Evolutionary conservation across 129 eudicot genomes (phyloP).

Genomic region (Solidago caesia): DNA sequence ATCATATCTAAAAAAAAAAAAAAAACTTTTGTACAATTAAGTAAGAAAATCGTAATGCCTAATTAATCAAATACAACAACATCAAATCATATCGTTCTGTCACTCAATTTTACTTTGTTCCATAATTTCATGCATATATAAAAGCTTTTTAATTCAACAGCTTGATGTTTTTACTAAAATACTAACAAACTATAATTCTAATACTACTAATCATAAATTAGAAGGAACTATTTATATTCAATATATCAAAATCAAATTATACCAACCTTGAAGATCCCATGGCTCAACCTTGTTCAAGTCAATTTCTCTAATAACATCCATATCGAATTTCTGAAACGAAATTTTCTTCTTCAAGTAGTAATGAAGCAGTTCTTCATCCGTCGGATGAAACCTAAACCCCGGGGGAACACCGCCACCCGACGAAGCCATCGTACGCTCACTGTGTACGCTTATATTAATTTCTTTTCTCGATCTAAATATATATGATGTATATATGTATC

Average conservation of each 20-base stretch:
- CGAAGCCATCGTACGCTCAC: slow-evolving; percentile 40
- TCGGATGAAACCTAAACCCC: slow-evolving; percentile 93
- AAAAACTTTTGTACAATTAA: too few species aligned
- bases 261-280: slow-evolving; percentile 93
- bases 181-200: too few species aligned
- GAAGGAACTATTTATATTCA: too few species aligned
- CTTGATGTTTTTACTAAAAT: too few species aligned
- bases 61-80: too few species aligned
- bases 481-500: not conserved
- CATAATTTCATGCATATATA: too few species aligned
- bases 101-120: too few species aligned
- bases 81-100: too few species aligned
- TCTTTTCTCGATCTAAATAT: not conserved
- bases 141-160: too few species aligned
- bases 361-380: slow-evolving; percentile 91
- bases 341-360: slow-evolving; percentile 92
- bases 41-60: too few species aligned
- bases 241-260: not conserved
- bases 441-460: not conserved
- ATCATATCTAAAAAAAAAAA: too few species aligned
- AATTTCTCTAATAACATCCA: slow-evolving; percentile 88
- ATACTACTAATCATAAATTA: too few species aligned
- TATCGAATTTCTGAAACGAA: slow-evolving; percentile 79
- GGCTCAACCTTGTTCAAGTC: slow-evolving; percentile 95
- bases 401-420: slow-evolving; percentile 92